Base-by-base conservation (phyloP, 257 asterid genomes). In the Scutellaria barbata region DNA sequence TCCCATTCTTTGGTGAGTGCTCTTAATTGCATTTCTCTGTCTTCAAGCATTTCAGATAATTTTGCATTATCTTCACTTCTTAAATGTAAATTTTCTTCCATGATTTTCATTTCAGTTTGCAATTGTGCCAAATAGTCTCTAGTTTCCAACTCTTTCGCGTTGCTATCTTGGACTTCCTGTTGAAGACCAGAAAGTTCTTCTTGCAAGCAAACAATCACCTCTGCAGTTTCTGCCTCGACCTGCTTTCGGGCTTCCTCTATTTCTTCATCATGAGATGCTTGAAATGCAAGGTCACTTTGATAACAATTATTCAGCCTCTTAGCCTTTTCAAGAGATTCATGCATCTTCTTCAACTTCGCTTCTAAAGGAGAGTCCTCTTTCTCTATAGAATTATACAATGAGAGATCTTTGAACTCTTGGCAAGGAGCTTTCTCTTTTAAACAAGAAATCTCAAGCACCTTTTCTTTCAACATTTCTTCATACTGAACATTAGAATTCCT, bases 191-290 rank as follows among this genome's bases (percentile, higher is more conserved):
- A 74, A 55, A 95, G 98, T 84, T 95, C 98, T 83, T 87, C 95
- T 83, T 95, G 98, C 87, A 95, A 78, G 83, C 96, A 92, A 76
- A 95, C 89, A 89, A 95, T 92, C 73, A 95, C 99, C 82, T 92
- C 91, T 10, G 95, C 98, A 50, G 99, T 92, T 89, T 95, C 99
- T 66, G 77, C 96, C 83, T 95, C 99, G 53, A 90, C 99, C 85
- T 95, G 99, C 79, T 76, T 88, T 39, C 92, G 90, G 50, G 86
- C 87, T 82, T 92, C 93, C 67, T 92, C 98, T 84, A 83, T 82
- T 76, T 85, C 96, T 64, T 85, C 90, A 43, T 85, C 91, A 70
- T 83, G 81, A 53, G 89, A 81, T 60, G 79, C 88, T 72, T 85
- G 96, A 67, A 62, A 81, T 16, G 84, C 86, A 69, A 76, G 77